Percentiles rank a stretch among this genome's conserved stretches.
These are phyloP conservation scores for Moricandia moricandioides DNA, from an alignment of 345 rosid genomes.

Conservation along the genomic window DNA sequence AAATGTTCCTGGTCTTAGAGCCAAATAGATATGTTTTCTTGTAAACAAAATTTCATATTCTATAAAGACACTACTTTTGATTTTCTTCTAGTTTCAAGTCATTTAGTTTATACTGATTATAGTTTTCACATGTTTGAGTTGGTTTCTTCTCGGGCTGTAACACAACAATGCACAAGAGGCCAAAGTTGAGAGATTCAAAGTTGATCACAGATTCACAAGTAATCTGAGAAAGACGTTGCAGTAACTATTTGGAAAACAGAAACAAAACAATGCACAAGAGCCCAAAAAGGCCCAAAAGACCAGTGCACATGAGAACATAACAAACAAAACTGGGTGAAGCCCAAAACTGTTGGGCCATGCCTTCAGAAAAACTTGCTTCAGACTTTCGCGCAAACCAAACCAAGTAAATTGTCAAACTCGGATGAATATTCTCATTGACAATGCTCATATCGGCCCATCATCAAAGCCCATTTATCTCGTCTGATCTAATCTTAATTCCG, in stretches of 20 bases:
- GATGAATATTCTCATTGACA: neutral
- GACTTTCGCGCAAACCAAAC: neutral
- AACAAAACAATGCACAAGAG: neutral
- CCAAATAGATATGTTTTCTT: constrained; percentile 30
- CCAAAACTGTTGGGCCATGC: neutral
- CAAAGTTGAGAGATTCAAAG: neutral
- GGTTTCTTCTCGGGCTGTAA: neutral
- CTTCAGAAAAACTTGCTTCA: neutral
- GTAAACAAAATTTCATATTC: too few relatives aligned
- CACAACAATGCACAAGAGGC: neutral
- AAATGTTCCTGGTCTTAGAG: constrained; percentile 82
- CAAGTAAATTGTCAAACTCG: neutral
- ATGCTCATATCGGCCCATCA: neutral
- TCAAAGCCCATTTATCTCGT: neutral
- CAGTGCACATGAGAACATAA: too few relatives aligned
- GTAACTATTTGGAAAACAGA: neutral
- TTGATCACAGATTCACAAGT: neutral
- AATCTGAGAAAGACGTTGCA: neutral
- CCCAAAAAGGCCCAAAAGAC: neutral
- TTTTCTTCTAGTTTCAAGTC: neutral
- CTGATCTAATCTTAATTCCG: neutral
- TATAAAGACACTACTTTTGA: neutral
- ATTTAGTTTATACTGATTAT: neutral
- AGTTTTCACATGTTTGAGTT: neutral
- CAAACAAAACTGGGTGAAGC: neutral